Conservation (phyloP, 495 filamentous ascomycete genomes). For the Tuber aestivum region DNA sequence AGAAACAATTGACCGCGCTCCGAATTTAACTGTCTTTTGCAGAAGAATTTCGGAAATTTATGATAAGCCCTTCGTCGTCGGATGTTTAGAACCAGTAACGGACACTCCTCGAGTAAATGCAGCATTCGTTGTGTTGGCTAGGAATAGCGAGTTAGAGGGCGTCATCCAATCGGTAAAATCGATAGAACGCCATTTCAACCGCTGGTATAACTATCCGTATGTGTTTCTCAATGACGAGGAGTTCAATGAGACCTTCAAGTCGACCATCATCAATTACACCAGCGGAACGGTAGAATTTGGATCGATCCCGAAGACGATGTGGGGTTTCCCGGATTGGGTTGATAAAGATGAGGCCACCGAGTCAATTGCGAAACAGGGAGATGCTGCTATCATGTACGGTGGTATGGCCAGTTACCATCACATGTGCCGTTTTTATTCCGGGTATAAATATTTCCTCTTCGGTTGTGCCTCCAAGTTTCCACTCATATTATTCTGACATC, state of each 20-base stretch:
- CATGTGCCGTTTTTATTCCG: slow-evolving; percentile 98
- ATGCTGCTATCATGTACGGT: slow-evolving; percentile 98
- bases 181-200: slow-evolving; percentile 97
- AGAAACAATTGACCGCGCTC: slow-evolving; percentile 10
- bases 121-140: slow-evolving; percentile 88
- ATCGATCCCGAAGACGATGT: slow-evolving; percentile 82
- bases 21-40: slow-evolving; percentile 27
- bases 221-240: slow-evolving; percentile 98
- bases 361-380: slow-evolving; percentile 90
- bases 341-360: slow-evolving; percentile 90
- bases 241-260: slow-evolving; percentile 89
- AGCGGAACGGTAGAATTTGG: slow-evolving; percentile 83
- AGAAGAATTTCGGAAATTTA: slow-evolving; percentile 96
- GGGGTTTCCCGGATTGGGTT: slow-evolving; percentile 96
- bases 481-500: not conserved
- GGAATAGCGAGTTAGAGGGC: slow-evolving; percentile 94
- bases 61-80: slow-evolving; percentile 91
- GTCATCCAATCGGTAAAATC: slow-evolving; percentile 96
- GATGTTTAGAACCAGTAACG: slow-evolving; percentile 67
- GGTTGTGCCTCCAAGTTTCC: not conserved
- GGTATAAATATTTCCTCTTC: slow-evolving; percentile 50
- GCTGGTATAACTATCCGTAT: slow-evolving; percentile 98
- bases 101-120: slow-evolving; percentile 73
- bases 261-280: slow-evolving; percentile 82
- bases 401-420: slow-evolving; percentile 99